Evolutionary conservation across 768 basidiomycete species (phyloP).

Genomic region (Hemileccinum impolitum): DNA sequence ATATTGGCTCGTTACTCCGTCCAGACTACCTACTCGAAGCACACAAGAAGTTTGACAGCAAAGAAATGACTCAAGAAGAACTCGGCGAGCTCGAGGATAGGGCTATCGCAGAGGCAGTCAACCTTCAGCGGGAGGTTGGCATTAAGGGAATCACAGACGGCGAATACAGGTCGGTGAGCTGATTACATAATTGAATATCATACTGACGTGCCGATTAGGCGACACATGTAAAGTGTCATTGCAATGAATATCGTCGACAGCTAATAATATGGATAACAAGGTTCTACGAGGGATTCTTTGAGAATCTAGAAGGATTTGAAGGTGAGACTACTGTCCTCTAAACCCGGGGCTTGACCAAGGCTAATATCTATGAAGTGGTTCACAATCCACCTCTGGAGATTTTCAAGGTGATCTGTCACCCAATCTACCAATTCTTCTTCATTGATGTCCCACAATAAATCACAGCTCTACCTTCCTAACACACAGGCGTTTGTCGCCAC

Average conservation of each 20-base stretch:
- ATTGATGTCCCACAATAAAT: not conserved
- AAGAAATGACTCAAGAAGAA: constrained; percentile 33
- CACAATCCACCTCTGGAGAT: constrained; percentile 22
- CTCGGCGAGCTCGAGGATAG: constrained; percentile 38
- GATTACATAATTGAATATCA: not conserved
- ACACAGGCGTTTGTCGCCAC: constrained; percentile 18
- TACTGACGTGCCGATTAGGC: constrained; percentile 12
- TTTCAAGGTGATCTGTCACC: constrained; percentile 17
- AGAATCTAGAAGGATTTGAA: constrained; percentile 25
- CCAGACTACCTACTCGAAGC: constrained; percentile 39
- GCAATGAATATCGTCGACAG: not conserved
- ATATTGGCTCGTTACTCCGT: constrained; percentile 43
- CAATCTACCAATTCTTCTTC: too few relatives aligned
- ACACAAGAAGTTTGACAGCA: constrained; percentile 33
- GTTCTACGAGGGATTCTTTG: constrained; percentile 31
- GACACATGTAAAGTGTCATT: constrained; percentile 20
- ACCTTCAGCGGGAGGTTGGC: constrained; percentile 39
- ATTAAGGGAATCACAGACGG: constrained; percentile 43
- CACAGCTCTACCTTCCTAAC: constrained; percentile 26
- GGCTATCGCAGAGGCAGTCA: constrained; percentile 35
- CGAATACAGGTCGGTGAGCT: constrained; percentile 34
- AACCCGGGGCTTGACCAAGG: too few relatives aligned
- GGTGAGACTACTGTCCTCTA: too few relatives aligned
- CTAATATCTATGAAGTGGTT: constrained; percentile 17
- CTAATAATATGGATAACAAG: constrained; percentile 7